These are phyloP conservation scores for Trichoderma oligosporum DNA, from an alignment of 2,329 filamentous ascomycete genomes.

Conservation along the genomic window DNA sequence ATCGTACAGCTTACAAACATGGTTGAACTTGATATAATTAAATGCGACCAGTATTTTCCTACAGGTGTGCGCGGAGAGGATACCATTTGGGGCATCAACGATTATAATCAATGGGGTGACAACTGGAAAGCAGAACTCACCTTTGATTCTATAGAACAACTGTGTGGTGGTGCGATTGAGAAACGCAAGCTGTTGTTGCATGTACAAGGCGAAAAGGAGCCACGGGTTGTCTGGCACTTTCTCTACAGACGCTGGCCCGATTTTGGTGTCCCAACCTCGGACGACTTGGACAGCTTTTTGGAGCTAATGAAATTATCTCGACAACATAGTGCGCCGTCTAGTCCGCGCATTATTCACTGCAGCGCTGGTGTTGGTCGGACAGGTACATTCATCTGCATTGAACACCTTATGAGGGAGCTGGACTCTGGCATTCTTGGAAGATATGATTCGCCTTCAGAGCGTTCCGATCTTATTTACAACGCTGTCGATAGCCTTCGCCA, in stretches of 20 bases:
- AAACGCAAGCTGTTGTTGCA: slow-evolving; percentile 67
- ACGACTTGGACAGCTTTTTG: slow-evolving; percentile 65
- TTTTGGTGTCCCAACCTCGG: slow-evolving; percentile 72
- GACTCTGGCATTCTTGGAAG: slow-evolving; percentile 65
- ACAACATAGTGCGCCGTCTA: slow-evolving; percentile 49
- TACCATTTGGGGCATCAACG: slow-evolving; percentile 51
- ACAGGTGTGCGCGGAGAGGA: slow-evolving; percentile 40
- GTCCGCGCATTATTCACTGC: slow-evolving; percentile 77
- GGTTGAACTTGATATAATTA: slow-evolving; percentile 70
- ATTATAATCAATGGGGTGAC: slow-evolving; percentile 61
- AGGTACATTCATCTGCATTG: slow-evolving; percentile 94
- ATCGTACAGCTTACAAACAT: slow-evolving; percentile 95
- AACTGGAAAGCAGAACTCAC: slow-evolving; percentile 65
- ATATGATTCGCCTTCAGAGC: slow-evolving; percentile 34
- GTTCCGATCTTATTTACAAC: slow-evolving; percentile 65
- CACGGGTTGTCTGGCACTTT: slow-evolving; percentile 73
- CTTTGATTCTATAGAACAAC: slow-evolving; percentile 59
- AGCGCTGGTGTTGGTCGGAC: slow-evolving; percentile 92
- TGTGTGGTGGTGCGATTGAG: slow-evolving; percentile 58
- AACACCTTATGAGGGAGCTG: slow-evolving; percentile 81
- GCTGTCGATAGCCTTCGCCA: slow-evolving; percentile 77
- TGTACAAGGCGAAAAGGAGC: slow-evolving; percentile 42
- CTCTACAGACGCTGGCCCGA: slow-evolving; percentile 88
- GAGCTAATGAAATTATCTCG: slow-evolving; percentile 65
- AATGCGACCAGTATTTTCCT: slow-evolving; percentile 89